These are phyloP conservation scores for Saccharomyces hybrid DNA, from an alignment of 1,139 yeast species.

Conservation along the genomic window DNA sequence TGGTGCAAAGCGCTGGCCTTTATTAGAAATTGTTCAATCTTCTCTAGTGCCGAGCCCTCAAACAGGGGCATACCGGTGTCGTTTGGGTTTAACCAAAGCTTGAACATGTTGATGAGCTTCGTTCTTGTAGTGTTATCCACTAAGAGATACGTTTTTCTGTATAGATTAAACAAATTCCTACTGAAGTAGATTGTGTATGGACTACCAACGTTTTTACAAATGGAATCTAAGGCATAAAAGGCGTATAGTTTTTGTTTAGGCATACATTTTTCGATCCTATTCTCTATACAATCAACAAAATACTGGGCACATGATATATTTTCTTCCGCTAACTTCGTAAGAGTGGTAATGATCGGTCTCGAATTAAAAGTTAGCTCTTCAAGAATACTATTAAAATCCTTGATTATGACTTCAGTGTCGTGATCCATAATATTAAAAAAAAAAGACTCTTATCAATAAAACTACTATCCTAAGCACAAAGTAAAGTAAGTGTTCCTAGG, in stretches of 20 bases:
- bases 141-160: constrained; percentile 67
- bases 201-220: constrained; percentile 81
- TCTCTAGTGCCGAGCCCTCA: constrained; percentile 59
- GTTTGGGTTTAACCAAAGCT: constrained; percentile 72
- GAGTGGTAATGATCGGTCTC: constrained; percentile 75
- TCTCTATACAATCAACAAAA: constrained; percentile 65
- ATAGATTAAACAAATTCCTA: constrained; percentile 37
- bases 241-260: constrained; percentile 82
- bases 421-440: constrained; percentile 17
- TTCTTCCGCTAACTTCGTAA: constrained; percentile 85
- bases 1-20: constrained; percentile 43
- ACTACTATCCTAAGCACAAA: background rate
- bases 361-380: constrained; percentile 81
- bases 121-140: constrained; percentile 70
- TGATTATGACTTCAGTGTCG: constrained; percentile 21
- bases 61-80: constrained; percentile 46
- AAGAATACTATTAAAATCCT: constrained; percentile 34
- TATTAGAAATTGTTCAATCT: constrained; percentile 65
- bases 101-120: constrained; percentile 67
- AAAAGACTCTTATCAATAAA: background rate
- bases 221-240: constrained; percentile 81
- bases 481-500: background rate
- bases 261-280: constrained; percentile 55
- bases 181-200: constrained; percentile 76
- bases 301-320: constrained; percentile 69